A percentile compares a stretch with the other conserved stretches of the same genome.
Evolutionary conservation across 495 filamentous ascomycete species (phyloP).

Genomic region (Daldinia vernicosa): DNA sequence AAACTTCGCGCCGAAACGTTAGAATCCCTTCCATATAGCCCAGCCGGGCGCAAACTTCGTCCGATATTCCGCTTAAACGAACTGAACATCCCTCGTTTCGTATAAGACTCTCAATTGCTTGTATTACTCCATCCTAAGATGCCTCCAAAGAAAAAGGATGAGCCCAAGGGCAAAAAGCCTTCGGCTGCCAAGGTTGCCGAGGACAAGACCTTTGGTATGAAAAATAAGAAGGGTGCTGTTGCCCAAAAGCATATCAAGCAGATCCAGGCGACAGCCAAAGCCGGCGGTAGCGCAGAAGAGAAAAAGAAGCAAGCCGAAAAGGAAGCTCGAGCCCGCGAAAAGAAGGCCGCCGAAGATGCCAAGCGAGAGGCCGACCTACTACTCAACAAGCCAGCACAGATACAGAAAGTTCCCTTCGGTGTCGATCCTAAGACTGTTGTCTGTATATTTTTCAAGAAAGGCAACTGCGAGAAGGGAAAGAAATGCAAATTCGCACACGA

Average conservation of each 20-base stretch:
- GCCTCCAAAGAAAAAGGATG: slow-evolving; percentile 88
- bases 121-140: slow-evolving; percentile 64
- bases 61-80: not conserved
- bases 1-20: not conserved
- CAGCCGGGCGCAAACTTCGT: not conserved
- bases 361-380: slow-evolving; percentile 81
- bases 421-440: slow-evolving; percentile 99
- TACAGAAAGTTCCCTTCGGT: slow-evolving; percentile 96
- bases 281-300: slow-evolving; percentile 79
- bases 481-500: slow-evolving; percentile 99
- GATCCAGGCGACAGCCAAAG: slow-evolving; percentile 73
- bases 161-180: slow-evolving; percentile 70
- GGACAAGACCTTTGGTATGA: slow-evolving; percentile 99
- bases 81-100: not conserved
- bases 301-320: slow-evolving; percentile 93
- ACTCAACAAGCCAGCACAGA: slow-evolving; percentile 92
- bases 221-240: slow-evolving; percentile 96
- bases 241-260: slow-evolving; percentile 90
- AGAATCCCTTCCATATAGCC: not conserved
- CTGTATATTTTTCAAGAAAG: slow-evolving; percentile 95
- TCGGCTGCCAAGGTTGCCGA: slow-evolving; percentile 74
- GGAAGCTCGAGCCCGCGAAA: slow-evolving; percentile 81
- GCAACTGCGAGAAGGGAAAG: slow-evolving; percentile 93
- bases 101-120: not conserved
- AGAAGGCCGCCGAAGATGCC: slow-evolving; percentile 78